A percentile compares a stretch with the other conserved stretches of the same genome.
Conservation (phyloP, 176 grass and related monocot species). For the Avena insularis region DNA sequence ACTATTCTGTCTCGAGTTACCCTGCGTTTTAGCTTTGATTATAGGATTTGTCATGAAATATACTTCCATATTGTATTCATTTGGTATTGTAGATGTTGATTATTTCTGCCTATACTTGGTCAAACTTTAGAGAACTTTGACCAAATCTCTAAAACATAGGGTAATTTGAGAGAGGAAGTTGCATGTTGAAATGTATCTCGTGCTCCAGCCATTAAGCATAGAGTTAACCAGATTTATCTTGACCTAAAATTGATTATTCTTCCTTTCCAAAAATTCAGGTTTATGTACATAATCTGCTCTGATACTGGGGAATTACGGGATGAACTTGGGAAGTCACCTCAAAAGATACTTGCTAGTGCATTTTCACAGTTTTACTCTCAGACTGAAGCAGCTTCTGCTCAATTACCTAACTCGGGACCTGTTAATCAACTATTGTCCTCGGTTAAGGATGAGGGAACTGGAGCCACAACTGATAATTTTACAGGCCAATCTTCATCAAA, state of each 20-base stretch:
- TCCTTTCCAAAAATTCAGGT: conserved; percentile 64
- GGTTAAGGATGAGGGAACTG: conserved; percentile 71
- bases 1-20: background rate
- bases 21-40: too few species aligned
- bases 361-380: conserved; percentile 79
- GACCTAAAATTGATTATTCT: conserved; percentile 13
- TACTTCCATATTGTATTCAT: too few species aligned
- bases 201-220: too few species aligned
- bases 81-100: too few species aligned
- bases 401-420: conserved; percentile 57
- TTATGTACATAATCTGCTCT: conserved; percentile 99
- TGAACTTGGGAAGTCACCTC: conserved; percentile 87
- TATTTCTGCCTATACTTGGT: too few species aligned
- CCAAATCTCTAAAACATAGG: too few species aligned
- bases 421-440: conserved; percentile 57
- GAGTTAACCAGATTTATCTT: background rate
- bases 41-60: too few species aligned
- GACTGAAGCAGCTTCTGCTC: conserved; percentile 58
- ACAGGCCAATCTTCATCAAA: conserved; percentile 59
- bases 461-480: conserved; percentile 64
- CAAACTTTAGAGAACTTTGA: too few species aligned
- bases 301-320: conserved; percentile 87
- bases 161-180: too few species aligned
- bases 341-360: conserved; percentile 95
- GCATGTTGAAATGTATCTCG: too few species aligned